Conservation (phyloP, 1,284 basidiomycete species). For the Ustilago trichophora region DNA sequence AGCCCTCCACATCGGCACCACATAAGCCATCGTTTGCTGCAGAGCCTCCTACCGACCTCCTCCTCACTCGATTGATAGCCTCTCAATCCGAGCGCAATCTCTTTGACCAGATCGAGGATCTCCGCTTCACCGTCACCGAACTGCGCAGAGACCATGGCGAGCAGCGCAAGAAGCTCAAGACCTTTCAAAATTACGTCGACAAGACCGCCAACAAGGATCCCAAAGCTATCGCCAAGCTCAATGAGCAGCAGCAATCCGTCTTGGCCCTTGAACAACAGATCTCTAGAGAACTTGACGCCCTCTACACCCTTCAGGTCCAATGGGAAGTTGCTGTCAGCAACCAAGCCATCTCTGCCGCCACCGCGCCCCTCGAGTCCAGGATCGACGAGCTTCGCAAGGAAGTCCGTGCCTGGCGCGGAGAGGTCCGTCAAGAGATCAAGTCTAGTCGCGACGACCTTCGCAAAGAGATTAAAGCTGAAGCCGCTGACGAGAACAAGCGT, state of each 20-base stretch:
- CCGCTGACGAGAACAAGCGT: constrained; percentile 10
- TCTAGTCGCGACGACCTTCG: constrained; percentile 5
- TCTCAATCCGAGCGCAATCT: constrained; percentile 2
- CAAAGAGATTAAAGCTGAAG: background rate
- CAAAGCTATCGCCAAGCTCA: constrained; percentile 1
- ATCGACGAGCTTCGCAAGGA: constrained; percentile 3
- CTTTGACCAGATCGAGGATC: constrained; percentile 15
- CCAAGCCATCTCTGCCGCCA: constrained; percentile 1
- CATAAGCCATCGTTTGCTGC: background rate
- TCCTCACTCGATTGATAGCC: background rate
- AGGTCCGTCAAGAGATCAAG: too few relatives aligned
- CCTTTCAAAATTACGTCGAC: constrained; percentile 4
- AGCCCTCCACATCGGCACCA: background rate
- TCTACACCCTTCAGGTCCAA: constrained; percentile 12
- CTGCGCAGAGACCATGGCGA: constrained; percentile 11
- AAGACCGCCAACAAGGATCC: constrained; percentile 5
- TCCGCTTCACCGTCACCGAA: constrained; percentile 12
- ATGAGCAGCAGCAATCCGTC: constrained; percentile 1
- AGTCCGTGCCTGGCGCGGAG: too few relatives aligned
- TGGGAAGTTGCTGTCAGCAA: constrained; percentile 4
- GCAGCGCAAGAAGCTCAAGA: constrained; percentile 10
- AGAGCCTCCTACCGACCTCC: constrained; percentile 4
- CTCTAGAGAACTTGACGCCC: background rate
- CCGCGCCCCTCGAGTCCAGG: constrained; percentile 5
- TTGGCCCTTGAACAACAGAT: constrained; percentile 12